These are phyloP conservation scores for Cladosporium sp. DNA, from an alignment of 2,329 filamentous ascomycete genomes.

Conservation along the genomic window DNA sequence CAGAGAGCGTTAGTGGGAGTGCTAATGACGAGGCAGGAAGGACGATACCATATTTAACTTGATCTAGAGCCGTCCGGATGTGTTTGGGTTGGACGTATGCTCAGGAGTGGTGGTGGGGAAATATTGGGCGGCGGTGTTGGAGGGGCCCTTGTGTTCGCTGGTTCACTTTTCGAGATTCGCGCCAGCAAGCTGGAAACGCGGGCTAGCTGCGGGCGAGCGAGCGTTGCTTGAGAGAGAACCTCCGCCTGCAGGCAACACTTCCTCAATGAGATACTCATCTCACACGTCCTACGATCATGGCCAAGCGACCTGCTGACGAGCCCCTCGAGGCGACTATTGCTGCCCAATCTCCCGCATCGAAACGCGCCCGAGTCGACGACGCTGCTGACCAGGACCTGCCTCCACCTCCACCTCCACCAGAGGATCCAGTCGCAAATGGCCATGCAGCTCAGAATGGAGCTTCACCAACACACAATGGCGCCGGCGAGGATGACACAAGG, in stretches of 20 bases:
- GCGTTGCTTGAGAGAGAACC: neutral
- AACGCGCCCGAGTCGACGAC: conserved; percentile 49
- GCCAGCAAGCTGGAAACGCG: conserved; percentile 1
- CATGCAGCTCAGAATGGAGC: conserved; percentile 24
- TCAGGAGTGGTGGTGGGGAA: conserved; percentile 7
- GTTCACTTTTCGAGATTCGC: conserved; percentile 16
- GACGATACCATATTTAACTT: neutral
- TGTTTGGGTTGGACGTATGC: conserved; percentile 2
- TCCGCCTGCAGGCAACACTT: neutral
- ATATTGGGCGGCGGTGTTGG: conserved; percentile 5
- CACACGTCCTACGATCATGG: conserved; percentile 36
- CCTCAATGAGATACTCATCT: neutral
- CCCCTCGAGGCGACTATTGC: conserved; percentile 44
- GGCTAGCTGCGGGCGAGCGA: neutral
- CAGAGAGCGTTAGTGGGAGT: neutral
- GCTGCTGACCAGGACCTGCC: conserved; percentile 38
- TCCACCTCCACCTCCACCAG: conserved; percentile 28
- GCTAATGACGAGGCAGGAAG: neutral
- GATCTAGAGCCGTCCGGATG: conserved; percentile 11
- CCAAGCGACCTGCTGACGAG: conserved; percentile 50
- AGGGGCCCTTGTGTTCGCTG: conserved; percentile 11
- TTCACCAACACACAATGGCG: conserved; percentile 37
- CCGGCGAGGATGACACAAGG: conserved; percentile 39
- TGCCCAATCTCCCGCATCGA: conserved; percentile 49
- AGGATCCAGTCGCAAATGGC: conserved; percentile 26